Percentiles rank a stretch among this genome's conserved stretches.
Conservation (phyloP, 208 protist species). For the Acanthamoeba culbertsoni region DNA sequence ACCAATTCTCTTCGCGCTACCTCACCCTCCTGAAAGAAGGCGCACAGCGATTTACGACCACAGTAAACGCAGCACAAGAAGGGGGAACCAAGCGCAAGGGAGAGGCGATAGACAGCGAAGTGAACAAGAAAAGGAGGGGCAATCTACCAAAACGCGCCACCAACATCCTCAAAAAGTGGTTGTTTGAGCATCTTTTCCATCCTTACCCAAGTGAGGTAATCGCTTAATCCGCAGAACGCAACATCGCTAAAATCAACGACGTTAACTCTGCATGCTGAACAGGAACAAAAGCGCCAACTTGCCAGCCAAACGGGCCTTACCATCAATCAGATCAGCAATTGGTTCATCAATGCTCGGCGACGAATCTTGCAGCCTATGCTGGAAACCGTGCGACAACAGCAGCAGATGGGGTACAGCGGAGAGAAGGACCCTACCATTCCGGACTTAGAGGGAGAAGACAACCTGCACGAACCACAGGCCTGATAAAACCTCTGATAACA, state of each 20-base stretch:
- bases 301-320: slow-evolving; percentile 6
- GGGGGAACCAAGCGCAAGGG: not conserved
- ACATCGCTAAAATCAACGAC: not conserved
- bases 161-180: slow-evolving; percentile 51
- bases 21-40: slow-evolving; percentile 4
- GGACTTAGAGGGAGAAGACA: not conserved
- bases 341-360: slow-evolving; percentile 60
- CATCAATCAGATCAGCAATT: slow-evolving; percentile 58
- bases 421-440: not conserved
- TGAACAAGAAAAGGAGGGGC: slow-evolving; percentile 29
- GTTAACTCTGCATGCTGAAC: not conserved
- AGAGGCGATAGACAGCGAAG: not conserved
- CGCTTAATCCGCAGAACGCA: not conserved
- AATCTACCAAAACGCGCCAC: slow-evolving; percentile 51
- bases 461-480: not conserved
- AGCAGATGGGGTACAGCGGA: not conserved
- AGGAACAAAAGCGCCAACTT: slow-evolving; percentile 33
- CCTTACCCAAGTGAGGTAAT: slow-evolving; percentile 55
- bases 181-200: slow-evolving; percentile 49
- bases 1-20: slow-evolving; percentile 37
- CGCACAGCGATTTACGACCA: not conserved
- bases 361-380: slow-evolving; percentile 51
- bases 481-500: not conserved
- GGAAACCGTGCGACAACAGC: slow-evolving; percentile 31
- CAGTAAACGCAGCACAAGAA: not conserved